Evolutionary conservation across 2,329 filamentous ascomycete species (phyloP), one percentile per base, ranked within the genome.

Genomic region (Colletotrichum liriopes): DNA sequence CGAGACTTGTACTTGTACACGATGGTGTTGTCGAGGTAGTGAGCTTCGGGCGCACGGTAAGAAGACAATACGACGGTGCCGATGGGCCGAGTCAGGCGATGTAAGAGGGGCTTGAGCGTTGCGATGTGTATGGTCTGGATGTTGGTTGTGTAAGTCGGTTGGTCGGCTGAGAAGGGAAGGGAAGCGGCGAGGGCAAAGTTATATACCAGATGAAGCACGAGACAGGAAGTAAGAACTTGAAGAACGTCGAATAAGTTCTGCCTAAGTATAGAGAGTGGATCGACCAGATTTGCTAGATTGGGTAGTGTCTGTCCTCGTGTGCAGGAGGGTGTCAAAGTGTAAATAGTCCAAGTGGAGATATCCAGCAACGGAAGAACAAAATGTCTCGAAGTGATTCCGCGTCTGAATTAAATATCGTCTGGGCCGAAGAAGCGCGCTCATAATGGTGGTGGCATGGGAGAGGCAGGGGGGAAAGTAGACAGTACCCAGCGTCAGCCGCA

Each of bases 401-500:
- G 59, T 72, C 69, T 59, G 65, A 65, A 69, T 55, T 72, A 72
- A 70, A 61, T 72, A 69, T 72, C 65, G 65, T 68, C 58, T 18
- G 11, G 35, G 43, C 37, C 47, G 55, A 37, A 54, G 49, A 65
- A 64, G 61, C 65, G 47, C 59, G 47, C 58, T 29, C 65, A 43
- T 9, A 18, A 26, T 39, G 52, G 61, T 41, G 45, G 43, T 56
- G 47, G 56, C 55, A 56, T 51, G 45, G n/a, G 18, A 35, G 39
- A 51, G 18, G 49, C 20, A 35, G 35, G 14, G 41, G 47, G 55
- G 37, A 11, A 32, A n/a, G 45, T 20, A 18, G 45, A 23, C 18
- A 49, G 63, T 71, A 58, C 43, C 47, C 35, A 35, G 54, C 35
- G 49, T 45, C 47, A 67, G 65, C 69, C 55, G 65, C 65, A 63